Conservation (phyloP, 2,329 filamentous ascomycete genomes). For the Trichoderma koningiopsis region DNA sequence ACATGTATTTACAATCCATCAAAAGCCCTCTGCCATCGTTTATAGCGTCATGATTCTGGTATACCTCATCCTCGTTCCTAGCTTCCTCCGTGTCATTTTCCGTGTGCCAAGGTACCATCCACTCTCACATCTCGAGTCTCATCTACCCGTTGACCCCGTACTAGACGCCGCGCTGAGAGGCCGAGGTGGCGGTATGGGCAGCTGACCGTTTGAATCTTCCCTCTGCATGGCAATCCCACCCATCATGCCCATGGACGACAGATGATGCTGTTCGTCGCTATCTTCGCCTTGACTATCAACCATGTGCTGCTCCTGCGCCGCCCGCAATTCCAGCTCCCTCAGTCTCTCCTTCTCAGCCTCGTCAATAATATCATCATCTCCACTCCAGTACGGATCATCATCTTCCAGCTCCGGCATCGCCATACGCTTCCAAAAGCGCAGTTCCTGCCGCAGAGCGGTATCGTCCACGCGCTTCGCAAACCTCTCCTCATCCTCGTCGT, state of each 20-base stretch:
- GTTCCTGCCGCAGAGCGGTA: constrained; percentile 57
- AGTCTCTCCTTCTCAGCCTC: constrained; percentile 60
- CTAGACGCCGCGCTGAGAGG: constrained; percentile 46
- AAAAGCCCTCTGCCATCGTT: constrained; percentile 32
- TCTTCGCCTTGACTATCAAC: constrained; percentile 39
- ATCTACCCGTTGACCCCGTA: constrained; percentile 47
- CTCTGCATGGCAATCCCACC: constrained; percentile 46
- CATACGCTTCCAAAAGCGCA: constrained; percentile 68
- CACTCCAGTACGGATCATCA: constrained; percentile 64
- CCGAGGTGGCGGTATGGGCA: constrained; percentile 39
- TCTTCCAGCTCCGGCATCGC: constrained; percentile 63
- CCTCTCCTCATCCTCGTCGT: constrained; percentile 58
- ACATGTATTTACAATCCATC: constrained; percentile 14
- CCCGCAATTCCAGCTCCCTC: constrained; percentile 52
- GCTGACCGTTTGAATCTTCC: constrained; percentile 37
- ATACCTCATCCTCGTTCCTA: not conserved
- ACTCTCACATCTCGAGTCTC: not conserved
- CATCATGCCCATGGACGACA: constrained; percentile 35
- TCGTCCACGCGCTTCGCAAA: constrained; percentile 58
- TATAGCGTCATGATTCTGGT: constrained; percentile 16
- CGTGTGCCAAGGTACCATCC: not conserved
- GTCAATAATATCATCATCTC: constrained; percentile 66
- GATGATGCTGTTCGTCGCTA: constrained; percentile 37
- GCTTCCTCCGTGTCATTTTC: not conserved
- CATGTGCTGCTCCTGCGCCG: constrained; percentile 43